Evolutionary conservation across 148 eudicot species (phyloP).

Genomic region (Persicaria tinctoria): DNA sequence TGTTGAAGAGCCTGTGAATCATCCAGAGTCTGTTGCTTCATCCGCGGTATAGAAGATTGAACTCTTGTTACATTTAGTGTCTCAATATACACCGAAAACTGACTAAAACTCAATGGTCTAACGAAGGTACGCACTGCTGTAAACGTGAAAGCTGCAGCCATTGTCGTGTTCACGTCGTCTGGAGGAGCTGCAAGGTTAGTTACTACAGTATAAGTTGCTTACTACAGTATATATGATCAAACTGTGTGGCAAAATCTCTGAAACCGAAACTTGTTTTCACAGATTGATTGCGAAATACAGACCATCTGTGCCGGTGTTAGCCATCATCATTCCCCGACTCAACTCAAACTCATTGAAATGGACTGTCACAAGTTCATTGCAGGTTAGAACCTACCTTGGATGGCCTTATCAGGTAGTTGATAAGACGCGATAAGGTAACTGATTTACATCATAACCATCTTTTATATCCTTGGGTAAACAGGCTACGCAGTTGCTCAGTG

Average conservation of each 20-base stretch:
- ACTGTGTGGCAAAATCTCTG: neutral
- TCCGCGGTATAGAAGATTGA: conserved; percentile 49
- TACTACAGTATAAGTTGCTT: neutral
- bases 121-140: conserved; percentile 44
- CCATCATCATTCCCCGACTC: conserved; percentile 46
- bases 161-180: conserved; percentile 48
- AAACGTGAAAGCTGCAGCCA: conserved; percentile 48
- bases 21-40: conserved; percentile 54
- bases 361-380: conserved; percentile 45
- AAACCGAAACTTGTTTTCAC: conserved; percentile 3
- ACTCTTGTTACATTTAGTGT: conserved; percentile 32
- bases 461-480: conserved; percentile 13
- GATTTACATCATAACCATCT: neutral
- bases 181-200: conserved; percentile 52
- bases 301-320: conserved; percentile 49
- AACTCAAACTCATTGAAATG: conserved; percentile 41
- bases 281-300: conserved; percentile 60
- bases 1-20: conserved; percentile 55
- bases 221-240: neutral
- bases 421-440: no score
- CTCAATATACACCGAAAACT: neutral
- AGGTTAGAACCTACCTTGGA: conserved; percentile 22
- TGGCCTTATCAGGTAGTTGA: no score
- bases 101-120: neutral
- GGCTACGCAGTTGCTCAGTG: conserved; percentile 59